Evolutionary conservation across 495 filamentous ascomycete genomes (phyloP).

Genomic region (Thermochaetoides thermophila): DNA sequence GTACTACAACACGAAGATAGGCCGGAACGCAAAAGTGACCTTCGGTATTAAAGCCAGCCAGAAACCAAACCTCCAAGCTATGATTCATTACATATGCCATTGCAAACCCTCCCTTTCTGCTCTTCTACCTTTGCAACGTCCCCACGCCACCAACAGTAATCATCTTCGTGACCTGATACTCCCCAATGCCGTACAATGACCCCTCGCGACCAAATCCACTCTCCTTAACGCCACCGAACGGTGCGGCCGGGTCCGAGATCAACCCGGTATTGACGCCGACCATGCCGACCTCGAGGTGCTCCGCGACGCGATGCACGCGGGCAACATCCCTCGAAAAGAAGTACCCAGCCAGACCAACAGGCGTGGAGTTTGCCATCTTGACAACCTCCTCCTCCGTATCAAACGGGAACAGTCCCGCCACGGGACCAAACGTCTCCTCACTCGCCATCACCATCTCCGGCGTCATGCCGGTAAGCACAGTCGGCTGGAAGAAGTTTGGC

Average conservation of each 20-base stretch:
- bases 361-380: constrained; percentile 55
- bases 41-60: too few species aligned
- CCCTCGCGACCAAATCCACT: constrained; percentile 89
- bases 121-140: constrained; percentile 29
- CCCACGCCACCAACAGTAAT: constrained; percentile 71
- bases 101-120: background rate
- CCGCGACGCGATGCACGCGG: constrained; percentile 60
- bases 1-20: too few species aligned
- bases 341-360: constrained; percentile 75
- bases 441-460: constrained; percentile 59
- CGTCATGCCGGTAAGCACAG: constrained; percentile 68
- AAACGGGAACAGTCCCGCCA: constrained; percentile 74
- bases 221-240: constrained; percentile 89
- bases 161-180: constrained; percentile 79
- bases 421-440: constrained; percentile 83
- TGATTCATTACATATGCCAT: too few species aligned
- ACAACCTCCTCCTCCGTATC: constrained; percentile 74
- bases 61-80: too few species aligned
- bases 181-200: constrained; percentile 77
- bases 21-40: too few species aligned
- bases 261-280: constrained; percentile 75
- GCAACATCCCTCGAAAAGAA: constrained; percentile 68
- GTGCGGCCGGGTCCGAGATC: constrained; percentile 66
- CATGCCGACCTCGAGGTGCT: constrained; percentile 82
- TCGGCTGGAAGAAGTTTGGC: constrained; percentile 68